Base-by-base conservation (phyloP, 208 protist genomes). In the Trypanosomatidae sp. region DNA sequence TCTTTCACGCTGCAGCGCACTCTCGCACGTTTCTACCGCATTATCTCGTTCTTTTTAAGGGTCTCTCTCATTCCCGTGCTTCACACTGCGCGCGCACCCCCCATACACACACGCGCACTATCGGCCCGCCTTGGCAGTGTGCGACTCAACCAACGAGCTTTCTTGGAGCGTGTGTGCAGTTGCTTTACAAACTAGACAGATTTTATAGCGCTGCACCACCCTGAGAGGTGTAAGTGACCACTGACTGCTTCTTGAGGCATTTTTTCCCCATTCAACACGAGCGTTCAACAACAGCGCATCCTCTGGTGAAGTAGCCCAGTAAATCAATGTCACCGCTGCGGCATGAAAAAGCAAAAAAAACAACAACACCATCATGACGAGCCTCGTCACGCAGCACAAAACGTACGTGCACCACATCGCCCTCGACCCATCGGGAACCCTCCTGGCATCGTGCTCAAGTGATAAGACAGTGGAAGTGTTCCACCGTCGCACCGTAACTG, bases 381-480 rank as follows among this genome's bases (percentile, higher is more conserved):
- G 76, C 25, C 79, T 91, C 22, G 67, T 72, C 39, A 97, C 93
- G 13, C 74, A 71, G 52, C 93, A 97, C 77, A 73, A 72, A 44
- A 94, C 89, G 5, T 94, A 91, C 83, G 90, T 94, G 58, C 90
- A 95, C 69, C 86, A 95, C 76, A 74, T 95, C n/a, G 89, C 89
- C 2, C 73, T 97, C 10, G 86, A 97, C 60, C 88, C 89, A 43
- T 89, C 89, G 39, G 89, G 90, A 12, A 76, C 83, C 9, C 82
- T 97, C 5, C 74, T 97, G 59, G 93, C 93, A 25, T 87, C 91
- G 44, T 95, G 93, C 76, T 95, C 90, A 8, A 95, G 91, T 73
- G 93, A 97, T 79, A 93, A 93, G 67, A 87, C 82, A 36, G 90
- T 95, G 46, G 84, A 94, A 60, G 80, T 97, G 10, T 94, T 93